Evolutionary conservation across 306 rosid genomes (phyloP).

Genomic region (Phaseolus lunatus): DNA sequence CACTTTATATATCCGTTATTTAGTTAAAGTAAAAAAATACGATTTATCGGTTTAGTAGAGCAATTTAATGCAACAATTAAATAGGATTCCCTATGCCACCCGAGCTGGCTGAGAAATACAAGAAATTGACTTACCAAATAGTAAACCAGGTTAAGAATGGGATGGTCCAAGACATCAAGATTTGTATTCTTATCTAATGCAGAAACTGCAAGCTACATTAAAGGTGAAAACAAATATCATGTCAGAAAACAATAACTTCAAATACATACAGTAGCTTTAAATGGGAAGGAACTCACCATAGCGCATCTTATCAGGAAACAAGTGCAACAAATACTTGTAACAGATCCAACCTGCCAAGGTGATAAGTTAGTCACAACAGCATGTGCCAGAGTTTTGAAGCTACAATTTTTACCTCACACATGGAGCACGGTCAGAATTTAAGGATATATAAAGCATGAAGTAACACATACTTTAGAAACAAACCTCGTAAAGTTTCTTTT

Average conservation of each 20-base stretch:
- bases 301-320: conserved; percentile 81
- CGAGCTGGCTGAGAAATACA: background rate
- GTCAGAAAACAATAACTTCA: conserved; percentile 32
- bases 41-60: background rate
- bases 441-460: conserved; percentile 19
- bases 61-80: conserved; percentile 5
- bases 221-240: conserved; percentile 36
- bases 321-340: conserved; percentile 73
- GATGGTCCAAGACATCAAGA: conserved; percentile 69
- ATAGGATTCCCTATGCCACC: conserved; percentile 2
- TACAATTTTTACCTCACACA: background rate
- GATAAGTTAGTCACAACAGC: conserved; percentile 36
- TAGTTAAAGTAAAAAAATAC: too few relatives aligned
- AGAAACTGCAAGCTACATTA: conserved; percentile 65
- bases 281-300: conserved; percentile 62
- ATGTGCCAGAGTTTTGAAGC: conserved; percentile 12
- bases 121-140: conserved; percentile 62
- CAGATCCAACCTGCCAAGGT: conserved; percentile 71
- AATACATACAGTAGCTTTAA: conserved; percentile 2
- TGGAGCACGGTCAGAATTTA: conserved; percentile 1
- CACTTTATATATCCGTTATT: too few relatives aligned
- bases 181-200: conserved; percentile 56
- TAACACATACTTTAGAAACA: conserved; percentile 25
- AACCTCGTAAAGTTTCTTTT: conserved; percentile 81
- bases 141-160: conserved; percentile 68